Conservation (phyloP, 1,139 yeast genomes). For the Groenewaldozyma sp. region DNA sequence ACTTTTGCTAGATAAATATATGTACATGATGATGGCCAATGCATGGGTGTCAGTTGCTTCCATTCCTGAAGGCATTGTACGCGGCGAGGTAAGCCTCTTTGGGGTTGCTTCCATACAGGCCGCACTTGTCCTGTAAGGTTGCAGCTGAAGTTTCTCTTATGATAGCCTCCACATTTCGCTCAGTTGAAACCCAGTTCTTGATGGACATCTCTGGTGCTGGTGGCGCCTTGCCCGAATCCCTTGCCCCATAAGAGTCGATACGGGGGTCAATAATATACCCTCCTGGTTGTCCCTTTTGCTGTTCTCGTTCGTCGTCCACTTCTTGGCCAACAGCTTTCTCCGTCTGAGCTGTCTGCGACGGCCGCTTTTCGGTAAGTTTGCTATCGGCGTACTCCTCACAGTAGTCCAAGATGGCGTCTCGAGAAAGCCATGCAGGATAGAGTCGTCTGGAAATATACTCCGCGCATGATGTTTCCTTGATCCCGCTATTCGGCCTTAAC, state of each 20-base stretch:
- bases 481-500: not conserved
- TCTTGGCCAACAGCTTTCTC: conserved; percentile 16
- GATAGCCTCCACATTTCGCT: conserved; percentile 25
- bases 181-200: conserved; percentile 23
- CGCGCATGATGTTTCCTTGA: conserved; percentile 15
- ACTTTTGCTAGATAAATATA: too few species aligned
- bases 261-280: conserved; percentile 24
- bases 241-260: conserved; percentile 29
- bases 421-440: conserved; percentile 27
- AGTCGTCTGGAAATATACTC: conserved; percentile 19
- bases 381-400: conserved; percentile 23
- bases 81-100: conserved; percentile 14
- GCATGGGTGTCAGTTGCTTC: too few species aligned
- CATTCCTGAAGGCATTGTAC: conserved; percentile 7
- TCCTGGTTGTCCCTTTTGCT: not conserved
- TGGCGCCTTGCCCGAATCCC: conserved; percentile 16
- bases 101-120: conserved; percentile 17
- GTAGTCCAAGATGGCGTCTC: conserved; percentile 25
- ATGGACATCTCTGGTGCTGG: conserved; percentile 17
- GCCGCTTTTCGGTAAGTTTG: conserved; percentile 1
- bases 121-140: conserved; percentile 22
- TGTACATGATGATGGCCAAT: not conserved
- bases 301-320: conserved; percentile 16
- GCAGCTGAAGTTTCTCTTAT: conserved; percentile 23
- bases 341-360: not conserved